Conservation (phyloP, 2,329 filamentous ascomycete species). For the Trichocomaceae sp. region DNA sequence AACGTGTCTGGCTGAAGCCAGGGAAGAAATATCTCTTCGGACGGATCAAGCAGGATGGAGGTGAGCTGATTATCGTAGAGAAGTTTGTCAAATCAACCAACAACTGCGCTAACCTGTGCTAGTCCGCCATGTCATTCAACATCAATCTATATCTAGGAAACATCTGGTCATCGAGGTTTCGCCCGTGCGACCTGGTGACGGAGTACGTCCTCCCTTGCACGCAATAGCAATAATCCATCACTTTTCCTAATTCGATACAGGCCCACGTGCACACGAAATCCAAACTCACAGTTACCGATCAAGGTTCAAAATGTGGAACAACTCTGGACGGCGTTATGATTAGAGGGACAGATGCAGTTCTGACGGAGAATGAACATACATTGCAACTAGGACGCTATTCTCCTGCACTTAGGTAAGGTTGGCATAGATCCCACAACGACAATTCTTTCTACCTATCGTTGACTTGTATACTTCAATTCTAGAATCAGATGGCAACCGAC, state of each 20-base stretch:
- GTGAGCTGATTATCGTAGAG: conserved; percentile 32
- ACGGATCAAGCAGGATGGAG: conserved; percentile 59
- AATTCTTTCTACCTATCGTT: not conserved
- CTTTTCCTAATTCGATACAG: conserved; percentile 32
- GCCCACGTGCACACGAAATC: conserved; percentile 60
- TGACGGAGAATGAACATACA: conserved; percentile 54
- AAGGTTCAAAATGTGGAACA: conserved; percentile 79
- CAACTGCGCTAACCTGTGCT: not conserved
- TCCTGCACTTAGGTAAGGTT: conserved; percentile 41
- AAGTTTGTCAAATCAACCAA: no score
- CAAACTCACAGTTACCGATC: conserved; percentile 66
- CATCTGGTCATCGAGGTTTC: conserved; percentile 74
- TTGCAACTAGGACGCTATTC: conserved; percentile 68
- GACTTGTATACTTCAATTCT: not conserved
- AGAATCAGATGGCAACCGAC: conserved; percentile 74
- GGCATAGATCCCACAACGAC: conserved; percentile 7
- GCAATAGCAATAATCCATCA: not conserved
- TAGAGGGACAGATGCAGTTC: conserved; percentile 52
- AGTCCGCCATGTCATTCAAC: conserved; percentile 66
- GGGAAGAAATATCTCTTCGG: conserved; percentile 83
- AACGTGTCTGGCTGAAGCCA: conserved; percentile 75
- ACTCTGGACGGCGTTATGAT: conserved; percentile 66
- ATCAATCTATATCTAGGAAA: conserved; percentile 80
- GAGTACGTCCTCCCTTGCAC: conserved; percentile 42
- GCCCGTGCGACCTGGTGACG: conserved; percentile 58